Conservation (phyloP, 495 filamentous ascomycete genomes). For the Aspergillus saccharolyticus region DNA sequence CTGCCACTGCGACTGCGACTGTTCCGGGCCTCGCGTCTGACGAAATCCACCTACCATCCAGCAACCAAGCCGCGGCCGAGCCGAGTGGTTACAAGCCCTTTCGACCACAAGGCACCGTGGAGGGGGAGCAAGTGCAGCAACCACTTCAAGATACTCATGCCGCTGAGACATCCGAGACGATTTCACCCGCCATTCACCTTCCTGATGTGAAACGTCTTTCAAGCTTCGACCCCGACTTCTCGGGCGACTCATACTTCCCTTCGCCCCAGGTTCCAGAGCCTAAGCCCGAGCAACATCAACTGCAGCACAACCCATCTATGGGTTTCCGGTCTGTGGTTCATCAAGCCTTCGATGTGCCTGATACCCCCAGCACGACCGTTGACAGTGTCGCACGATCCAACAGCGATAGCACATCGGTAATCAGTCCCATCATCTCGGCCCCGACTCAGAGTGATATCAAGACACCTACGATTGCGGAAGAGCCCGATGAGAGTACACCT, state of each 20-base stretch:
- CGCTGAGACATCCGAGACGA: conserved; percentile 10
- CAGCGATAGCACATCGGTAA: conserved; percentile 58
- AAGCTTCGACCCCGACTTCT: conserved; percentile 51
- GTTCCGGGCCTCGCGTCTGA: neutral
- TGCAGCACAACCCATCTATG: conserved; percentile 53
- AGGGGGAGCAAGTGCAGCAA: neutral
- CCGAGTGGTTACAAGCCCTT: neutral
- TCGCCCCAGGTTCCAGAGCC: conserved; percentile 15
- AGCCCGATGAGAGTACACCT: conserved; percentile 36
- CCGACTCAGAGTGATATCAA: conserved; percentile 34
- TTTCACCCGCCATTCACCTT: conserved; percentile 31
- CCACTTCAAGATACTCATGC: neutral
- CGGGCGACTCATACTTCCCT: conserved; percentile 11
- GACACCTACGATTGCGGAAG: conserved; percentile 57
- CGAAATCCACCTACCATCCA: neutral
- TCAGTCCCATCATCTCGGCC: conserved; percentile 64
- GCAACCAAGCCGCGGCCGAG: neutral
- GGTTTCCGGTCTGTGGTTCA: conserved; percentile 66
- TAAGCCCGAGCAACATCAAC: conserved; percentile 16
- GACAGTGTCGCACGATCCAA: conserved; percentile 53
- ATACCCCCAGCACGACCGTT: conserved; percentile 50
- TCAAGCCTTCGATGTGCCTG: conserved; percentile 64
- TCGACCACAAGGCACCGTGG: neutral
- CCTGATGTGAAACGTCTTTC: conserved; percentile 64
- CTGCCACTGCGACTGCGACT: conserved; percentile 1